Evolutionary conservation across 1,139 yeast genomes (phyloP), one percentile per base, ranked within the genome.

Genomic region (Pneumocystis wakefieldiae): DNA sequence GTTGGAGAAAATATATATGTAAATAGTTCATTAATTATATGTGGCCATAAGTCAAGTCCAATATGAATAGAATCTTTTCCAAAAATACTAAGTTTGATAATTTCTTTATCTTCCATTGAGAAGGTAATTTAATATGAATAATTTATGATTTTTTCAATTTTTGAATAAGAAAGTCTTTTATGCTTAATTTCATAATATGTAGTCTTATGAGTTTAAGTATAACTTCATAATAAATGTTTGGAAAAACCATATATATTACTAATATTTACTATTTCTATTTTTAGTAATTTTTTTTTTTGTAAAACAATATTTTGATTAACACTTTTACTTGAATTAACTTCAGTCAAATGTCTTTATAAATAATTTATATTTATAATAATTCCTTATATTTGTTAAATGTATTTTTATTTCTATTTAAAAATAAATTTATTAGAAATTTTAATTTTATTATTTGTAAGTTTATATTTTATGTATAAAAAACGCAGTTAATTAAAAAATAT

Each of bases 61-160:
- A 94, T 89, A 74, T 88, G 96, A 75, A 94, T 90, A 65, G 86
- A 80, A 64, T 91, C 92, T 68, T 82, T 76, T 41, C 96, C 96
- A 72, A 94, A 81, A 71, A 89, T 76, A 12, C 63, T 42, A 29
- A 65, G 64, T 53, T 62, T 64, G 37, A 59, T 48, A 15, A 63
- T 57, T 19, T 53, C 14, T 10, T 61, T 57, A 36, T 41, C 24
- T n/a, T 57, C 48, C 38, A 42, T 37, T 53, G 53, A 37, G 48
- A 61, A 42, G 7, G n/a, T 24, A 8, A 10, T 48, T 48, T 12
- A 48, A 48, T 24, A 24, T 8, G 3, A 24, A 24, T 48, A 48
- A 12, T 48, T 19, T 48, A 48, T 10, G n/a, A 32, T 32, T 32
- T 32, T 32, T 7, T 41, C 19, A 5, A 39, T 48, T 48, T 24